A percentile compares a stretch with the other conserved stretches of the same genome.
Conservation (phyloP, 2,329 filamentous ascomycete species). For the Diaporthe sp. region DNA sequence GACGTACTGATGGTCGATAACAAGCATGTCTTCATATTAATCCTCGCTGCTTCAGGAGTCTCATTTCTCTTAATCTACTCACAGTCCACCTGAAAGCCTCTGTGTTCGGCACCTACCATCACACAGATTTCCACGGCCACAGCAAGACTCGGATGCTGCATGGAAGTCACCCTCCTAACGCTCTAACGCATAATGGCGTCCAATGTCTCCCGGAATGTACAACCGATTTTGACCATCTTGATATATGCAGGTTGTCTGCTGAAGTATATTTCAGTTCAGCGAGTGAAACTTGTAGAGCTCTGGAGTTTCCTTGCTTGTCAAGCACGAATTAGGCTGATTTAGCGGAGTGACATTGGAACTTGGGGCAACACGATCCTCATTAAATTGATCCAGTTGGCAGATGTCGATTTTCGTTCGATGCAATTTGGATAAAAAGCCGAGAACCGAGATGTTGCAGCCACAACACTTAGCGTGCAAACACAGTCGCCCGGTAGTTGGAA, state of each 20-base stretch:
- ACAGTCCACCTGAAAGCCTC: neutral
- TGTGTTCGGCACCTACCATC: neutral
- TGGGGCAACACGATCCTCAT: neutral
- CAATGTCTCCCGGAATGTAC: neutral
- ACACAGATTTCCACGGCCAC: neutral
- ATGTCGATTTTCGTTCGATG: too few relatives aligned
- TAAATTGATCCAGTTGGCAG: neutral
- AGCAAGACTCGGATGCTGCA: too few relatives aligned
- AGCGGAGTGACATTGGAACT: neutral
- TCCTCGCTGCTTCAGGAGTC: fast-evolving
- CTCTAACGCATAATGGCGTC: neutral
- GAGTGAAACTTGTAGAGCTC: neutral
- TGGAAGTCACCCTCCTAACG: neutral
- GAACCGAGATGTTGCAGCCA: neutral
- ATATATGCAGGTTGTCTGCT: neutral
- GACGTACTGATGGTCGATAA: neutral
- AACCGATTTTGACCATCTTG: too few relatives aligned
- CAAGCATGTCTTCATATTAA: neutral
- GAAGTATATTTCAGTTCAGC: too few relatives aligned
- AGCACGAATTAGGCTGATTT: constrained; percentile 8
- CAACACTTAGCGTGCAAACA: neutral
- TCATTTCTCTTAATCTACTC: neutral
- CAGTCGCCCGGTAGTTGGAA: neutral
- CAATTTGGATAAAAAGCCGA: neutral
- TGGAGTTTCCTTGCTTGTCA: too few relatives aligned